Conservation (phyloP, 73 alveolate genomes). For the Stentor roeselii region DNA sequence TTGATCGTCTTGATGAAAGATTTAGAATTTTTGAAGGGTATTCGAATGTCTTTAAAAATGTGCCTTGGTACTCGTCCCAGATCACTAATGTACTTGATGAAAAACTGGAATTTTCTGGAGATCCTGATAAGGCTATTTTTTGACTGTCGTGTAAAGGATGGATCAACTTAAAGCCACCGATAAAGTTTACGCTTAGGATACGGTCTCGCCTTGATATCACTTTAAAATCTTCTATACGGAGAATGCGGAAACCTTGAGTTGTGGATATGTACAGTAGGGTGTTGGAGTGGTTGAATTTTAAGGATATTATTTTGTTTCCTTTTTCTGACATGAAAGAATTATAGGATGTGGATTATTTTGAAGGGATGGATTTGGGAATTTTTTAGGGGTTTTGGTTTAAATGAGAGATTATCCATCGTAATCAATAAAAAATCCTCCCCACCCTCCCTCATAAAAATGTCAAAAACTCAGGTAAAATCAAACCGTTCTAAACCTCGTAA, state of each 20-base stretch:
- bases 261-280: neutral
- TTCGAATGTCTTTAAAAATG: conserved; percentile 81
- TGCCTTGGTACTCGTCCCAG: conserved; percentile 91
- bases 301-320: conserved; percentile 7
- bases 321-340: conserved; percentile 7
- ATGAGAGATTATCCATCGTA: too few species aligned
- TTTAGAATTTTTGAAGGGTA: conserved; percentile 75
- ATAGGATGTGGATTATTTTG: too few species aligned
- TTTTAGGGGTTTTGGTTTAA: too few species aligned
- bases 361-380: too few species aligned
- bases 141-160: neutral
- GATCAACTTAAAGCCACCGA: neutral
- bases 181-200: neutral
- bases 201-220: neutral
- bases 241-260: conserved; percentile 6
- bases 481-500: too few species aligned
- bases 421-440: too few species aligned
- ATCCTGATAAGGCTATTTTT: conserved; percentile 75
- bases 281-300: neutral
- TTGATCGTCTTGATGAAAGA: conserved; percentile 69
- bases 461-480: too few species aligned
- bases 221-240: neutral
- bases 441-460: too few species aligned
- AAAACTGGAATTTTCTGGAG: conserved; percentile 86
- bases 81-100: conserved; percentile 75